Conservation (phyloP, 768 basidiomycete species). For the Boletus vermiculosoides region DNA sequence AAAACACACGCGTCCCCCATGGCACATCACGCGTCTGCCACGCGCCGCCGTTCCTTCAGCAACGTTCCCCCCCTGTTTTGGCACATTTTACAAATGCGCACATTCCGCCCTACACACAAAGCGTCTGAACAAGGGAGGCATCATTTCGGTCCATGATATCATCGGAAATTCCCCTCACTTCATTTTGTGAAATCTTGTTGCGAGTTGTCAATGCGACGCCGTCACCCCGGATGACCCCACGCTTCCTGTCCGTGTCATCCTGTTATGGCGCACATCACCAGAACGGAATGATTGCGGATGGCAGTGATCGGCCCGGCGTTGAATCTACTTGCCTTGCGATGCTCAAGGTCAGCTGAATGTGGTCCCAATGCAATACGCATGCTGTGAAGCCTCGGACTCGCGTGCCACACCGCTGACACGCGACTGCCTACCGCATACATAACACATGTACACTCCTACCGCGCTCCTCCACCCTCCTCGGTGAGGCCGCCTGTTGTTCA, state of each 20-base stretch:
- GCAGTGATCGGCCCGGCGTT: not conserved
- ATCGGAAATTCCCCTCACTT: not conserved
- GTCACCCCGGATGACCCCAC: slow-evolving; percentile 2
- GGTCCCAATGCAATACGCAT: slow-evolving; percentile 4
- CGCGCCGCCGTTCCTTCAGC: slow-evolving; percentile 8
- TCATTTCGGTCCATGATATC: slow-evolving; percentile 5
- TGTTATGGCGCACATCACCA: not conserved
- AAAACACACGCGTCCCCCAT: slow-evolving; percentile 26
- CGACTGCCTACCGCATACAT: not conserved
- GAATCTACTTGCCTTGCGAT: not conserved
- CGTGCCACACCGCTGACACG: slow-evolving; percentile 1
- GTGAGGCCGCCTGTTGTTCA: slow-evolving; percentile 3
- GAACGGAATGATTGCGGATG: not conserved
- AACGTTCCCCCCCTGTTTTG: slow-evolving; percentile 8
- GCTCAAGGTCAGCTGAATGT: slow-evolving; percentile 3
- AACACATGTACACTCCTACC: slow-evolving; percentile 8
- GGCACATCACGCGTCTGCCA: slow-evolving; percentile 31
- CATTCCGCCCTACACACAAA: slow-evolving; percentile 1
- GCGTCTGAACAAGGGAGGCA: slow-evolving; percentile 3
- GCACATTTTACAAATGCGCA: not conserved
- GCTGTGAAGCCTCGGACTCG: slow-evolving; percentile 15
- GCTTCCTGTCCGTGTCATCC: slow-evolving; percentile 12
- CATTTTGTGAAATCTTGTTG: not conserved
- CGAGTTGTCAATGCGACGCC: not conserved
- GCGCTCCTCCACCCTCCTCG: slow-evolving; percentile 8